These are phyloP conservation scores for Hypomyces rosellus DNA, from an alignment of 2,329 filamentous ascomycete genomes.

Conservation along the genomic window DNA sequence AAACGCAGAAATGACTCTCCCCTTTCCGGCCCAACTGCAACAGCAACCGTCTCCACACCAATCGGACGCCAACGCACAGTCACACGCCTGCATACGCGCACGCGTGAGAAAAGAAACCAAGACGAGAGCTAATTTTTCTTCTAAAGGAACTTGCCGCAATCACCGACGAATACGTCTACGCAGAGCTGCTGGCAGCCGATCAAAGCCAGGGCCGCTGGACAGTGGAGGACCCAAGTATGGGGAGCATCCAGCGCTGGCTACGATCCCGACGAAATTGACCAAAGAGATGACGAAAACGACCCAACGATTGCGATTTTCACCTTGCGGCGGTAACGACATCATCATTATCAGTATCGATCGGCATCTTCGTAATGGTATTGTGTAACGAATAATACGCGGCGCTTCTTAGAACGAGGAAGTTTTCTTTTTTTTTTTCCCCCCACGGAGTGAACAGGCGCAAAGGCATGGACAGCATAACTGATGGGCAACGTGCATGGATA, in stretches of 20 bases:
- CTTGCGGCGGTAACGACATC: background rate
- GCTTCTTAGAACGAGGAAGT: background rate
- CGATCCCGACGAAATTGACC: slow-evolving; percentile 25
- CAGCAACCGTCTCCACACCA: too few species aligned
- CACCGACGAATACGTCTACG: slow-evolving; percentile 54
- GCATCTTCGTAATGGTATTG: background rate
- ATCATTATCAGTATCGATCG: background rate
- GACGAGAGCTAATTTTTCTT: background rate
- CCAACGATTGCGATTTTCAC: background rate
- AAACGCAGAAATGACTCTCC: too few species aligned
- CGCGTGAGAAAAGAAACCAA: too few species aligned
- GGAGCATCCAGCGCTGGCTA: slow-evolving; percentile 54
- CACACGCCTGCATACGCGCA: too few species aligned
- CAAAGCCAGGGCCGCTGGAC: slow-evolving; percentile 54
- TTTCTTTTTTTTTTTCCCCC: background rate
- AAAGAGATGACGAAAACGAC: slow-evolving; percentile 9
- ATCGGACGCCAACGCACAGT: too few species aligned
- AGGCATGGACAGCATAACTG: slow-evolving; percentile 6
- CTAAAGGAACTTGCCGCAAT: slow-evolving; percentile 50
- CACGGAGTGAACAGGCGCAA: slow-evolving; percentile 4
- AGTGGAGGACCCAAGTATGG: slow-evolving; percentile 53
- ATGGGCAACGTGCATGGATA: slow-evolving; percentile 7
- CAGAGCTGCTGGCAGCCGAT: slow-evolving; percentile 48
- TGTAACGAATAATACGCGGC: background rate
- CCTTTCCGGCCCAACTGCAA: too few species aligned